Evolutionary conservation across 2,329 filamentous ascomycete species (phyloP).

Genomic region (Cladosporium sp.): DNA sequence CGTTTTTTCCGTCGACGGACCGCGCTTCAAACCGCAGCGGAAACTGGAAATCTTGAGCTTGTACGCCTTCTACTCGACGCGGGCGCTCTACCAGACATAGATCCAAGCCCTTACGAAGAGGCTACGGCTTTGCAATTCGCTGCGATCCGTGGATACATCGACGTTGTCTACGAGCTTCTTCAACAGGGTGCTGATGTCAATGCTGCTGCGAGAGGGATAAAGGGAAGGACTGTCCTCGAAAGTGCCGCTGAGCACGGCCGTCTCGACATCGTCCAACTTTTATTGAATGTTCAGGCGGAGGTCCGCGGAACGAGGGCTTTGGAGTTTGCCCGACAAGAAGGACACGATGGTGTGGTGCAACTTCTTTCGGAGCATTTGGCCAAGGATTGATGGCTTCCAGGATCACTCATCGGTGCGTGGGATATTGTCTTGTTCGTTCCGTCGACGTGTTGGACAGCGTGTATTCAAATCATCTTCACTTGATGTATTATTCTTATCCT

Average conservation of each 20-base stretch:
- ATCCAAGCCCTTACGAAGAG: neutral
- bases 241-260: conserved; percentile 3
- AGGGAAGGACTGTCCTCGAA: conserved; percentile 3
- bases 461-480: no score
- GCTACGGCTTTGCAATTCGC: conserved; percentile 2
- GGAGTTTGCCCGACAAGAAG: neutral
- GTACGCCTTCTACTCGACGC: neutral
- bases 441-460: no score
- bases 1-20: no score
- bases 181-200: neutral
- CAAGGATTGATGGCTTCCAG: no score
- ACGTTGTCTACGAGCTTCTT: neutral
- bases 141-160: neutral
- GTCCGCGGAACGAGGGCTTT: neutral
- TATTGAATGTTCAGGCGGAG: neutral
- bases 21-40: neutral
- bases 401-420: no score
- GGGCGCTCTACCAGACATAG: no score
- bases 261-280: neutral
- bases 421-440: no score
- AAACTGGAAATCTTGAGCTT: neutral
- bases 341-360: conserved; percentile 1
- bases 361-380: neutral
- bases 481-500: no score
- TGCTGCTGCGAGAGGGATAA: neutral